Conservation (phyloP, 495 filamentous ascomycete species). For the Clohesyomyces aquaticus region DNA sequence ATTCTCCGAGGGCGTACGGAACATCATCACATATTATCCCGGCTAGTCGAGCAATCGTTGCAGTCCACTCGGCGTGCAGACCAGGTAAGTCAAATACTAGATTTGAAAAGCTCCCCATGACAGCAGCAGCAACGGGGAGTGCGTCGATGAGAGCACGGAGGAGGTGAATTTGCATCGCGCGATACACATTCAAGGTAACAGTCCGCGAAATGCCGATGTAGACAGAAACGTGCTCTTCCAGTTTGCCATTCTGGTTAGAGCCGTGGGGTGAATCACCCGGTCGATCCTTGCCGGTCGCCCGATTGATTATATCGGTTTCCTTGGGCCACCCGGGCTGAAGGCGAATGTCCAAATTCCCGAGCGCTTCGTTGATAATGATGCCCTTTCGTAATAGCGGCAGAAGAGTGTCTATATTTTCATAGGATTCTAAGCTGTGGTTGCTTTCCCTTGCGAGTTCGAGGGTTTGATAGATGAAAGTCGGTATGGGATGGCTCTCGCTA, state of each 20-base stretch:
- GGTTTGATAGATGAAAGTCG: no score
- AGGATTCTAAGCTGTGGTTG: not conserved
- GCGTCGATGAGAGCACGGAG: not conserved
- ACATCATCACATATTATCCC: conserved; percentile 7
- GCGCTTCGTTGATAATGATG: not conserved
- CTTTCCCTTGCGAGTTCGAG: not conserved
- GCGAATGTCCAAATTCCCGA: not conserved
- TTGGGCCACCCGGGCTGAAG: not conserved
- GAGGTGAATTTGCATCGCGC: conserved; percentile 17
- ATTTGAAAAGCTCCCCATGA: not conserved
- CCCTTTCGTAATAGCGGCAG: not conserved
- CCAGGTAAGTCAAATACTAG: not conserved
- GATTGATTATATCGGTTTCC: not conserved
- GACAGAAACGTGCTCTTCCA: not conserved
- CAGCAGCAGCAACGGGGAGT: not conserved
- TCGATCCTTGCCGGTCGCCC: not conserved
- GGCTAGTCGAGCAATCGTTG: not conserved
- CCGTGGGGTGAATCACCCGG: not conserved
- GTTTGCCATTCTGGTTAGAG: not conserved
- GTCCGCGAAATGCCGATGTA: conserved; percentile 2
- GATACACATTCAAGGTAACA: not conserved
- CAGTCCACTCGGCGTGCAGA: conserved; percentile 5
- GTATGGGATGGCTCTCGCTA: not conserved
- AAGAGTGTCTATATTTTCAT: not conserved
- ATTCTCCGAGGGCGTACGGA: conserved; percentile 7